Conservation (phyloP, 2,329 filamentous ascomycete species). For the Fusarium sp. region DNA sequence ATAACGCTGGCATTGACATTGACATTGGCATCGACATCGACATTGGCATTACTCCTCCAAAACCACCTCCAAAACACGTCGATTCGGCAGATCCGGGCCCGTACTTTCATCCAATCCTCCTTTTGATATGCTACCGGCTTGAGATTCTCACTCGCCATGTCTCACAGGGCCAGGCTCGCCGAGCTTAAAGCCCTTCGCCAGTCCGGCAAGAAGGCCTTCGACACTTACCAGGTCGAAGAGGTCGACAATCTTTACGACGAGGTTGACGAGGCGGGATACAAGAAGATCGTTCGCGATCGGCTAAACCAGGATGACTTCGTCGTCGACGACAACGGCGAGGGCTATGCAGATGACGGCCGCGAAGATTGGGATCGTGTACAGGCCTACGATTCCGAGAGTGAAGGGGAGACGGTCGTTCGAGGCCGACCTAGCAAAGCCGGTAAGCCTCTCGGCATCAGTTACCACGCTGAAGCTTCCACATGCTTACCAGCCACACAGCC, state of each 20-base stretch:
- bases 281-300: slow-evolving; percentile 91
- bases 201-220: slow-evolving; percentile 91
- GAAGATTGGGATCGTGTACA: slow-evolving; percentile 90
- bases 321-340: slow-evolving; percentile 97
- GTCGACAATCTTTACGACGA: slow-evolving; percentile 92
- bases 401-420: slow-evolving; percentile 61
- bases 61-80: slow-evolving; percentile 4
- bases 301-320: slow-evolving; percentile 98
- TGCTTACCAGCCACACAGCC: slow-evolving; percentile 61
- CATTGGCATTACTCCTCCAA: slow-evolving; percentile 21
- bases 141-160: slow-evolving; percentile 51
- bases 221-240: slow-evolving; percentile 89
- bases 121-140: slow-evolving; percentile 44
- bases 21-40: slow-evolving; percentile 7
- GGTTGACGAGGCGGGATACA: slow-evolving; percentile 97
- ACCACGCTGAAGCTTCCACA: too few relatives aligned
- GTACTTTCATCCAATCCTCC: background rate
- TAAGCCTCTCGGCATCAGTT: slow-evolving; percentile 49
- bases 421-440: slow-evolving; percentile 68
- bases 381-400: slow-evolving; percentile 81
- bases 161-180: slow-evolving; percentile 72
- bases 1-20: slow-evolving; percentile 17
- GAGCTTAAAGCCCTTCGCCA: slow-evolving; percentile 88
- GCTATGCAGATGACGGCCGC: slow-evolving; percentile 95
- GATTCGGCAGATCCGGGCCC: background rate